These are phyloP conservation scores for Vitis labrusca DNA, from an alignment of 164 flowering plant species.

Conservation along the genomic window DNA sequence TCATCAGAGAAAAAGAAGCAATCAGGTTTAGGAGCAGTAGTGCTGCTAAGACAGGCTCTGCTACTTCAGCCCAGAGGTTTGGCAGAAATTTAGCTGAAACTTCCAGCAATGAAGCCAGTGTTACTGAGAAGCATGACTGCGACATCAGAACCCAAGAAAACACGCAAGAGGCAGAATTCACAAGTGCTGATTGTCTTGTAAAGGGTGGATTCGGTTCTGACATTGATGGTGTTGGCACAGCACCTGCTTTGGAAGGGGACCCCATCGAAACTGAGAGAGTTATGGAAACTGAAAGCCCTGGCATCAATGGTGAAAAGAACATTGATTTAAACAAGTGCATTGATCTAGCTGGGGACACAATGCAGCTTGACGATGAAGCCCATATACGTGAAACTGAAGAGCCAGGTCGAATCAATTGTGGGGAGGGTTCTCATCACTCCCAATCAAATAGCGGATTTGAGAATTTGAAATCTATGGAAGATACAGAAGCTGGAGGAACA, in stretches of 20 bases:
- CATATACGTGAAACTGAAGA: constrained; percentile 44
- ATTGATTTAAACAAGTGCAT: constrained; percentile 36
- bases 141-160: constrained; percentile 57
- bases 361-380: constrained; percentile 72
- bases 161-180: constrained; percentile 80
- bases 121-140: constrained; percentile 86
- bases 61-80: constrained; percentile 47
- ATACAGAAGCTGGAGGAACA: constrained; percentile 58
- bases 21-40: constrained; percentile 19
- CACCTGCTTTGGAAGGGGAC: constrained; percentile 48
- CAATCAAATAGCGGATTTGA: constrained; percentile 30
- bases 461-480: constrained; percentile 42
- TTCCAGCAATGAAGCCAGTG: constrained; percentile 65
- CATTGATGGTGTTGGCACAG: constrained; percentile 64
- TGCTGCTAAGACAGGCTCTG: constrained; percentile 42
- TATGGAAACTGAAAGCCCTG: constrained; percentile 71
- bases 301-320: constrained; percentile 29
- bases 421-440: constrained; percentile 21
- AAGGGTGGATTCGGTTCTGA: constrained; percentile 84
- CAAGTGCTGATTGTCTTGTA: constrained; percentile 43
- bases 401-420: constrained; percentile 17
- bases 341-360: constrained; percentile 54
- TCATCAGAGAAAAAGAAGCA: constrained; percentile 23
- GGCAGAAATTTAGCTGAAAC: constrained; percentile 30
- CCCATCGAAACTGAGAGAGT: constrained; percentile 62